Evolutionary conservation across 768 basidiomycete species (phyloP).

Genomic region (Stropharia rugosoannulata): DNA sequence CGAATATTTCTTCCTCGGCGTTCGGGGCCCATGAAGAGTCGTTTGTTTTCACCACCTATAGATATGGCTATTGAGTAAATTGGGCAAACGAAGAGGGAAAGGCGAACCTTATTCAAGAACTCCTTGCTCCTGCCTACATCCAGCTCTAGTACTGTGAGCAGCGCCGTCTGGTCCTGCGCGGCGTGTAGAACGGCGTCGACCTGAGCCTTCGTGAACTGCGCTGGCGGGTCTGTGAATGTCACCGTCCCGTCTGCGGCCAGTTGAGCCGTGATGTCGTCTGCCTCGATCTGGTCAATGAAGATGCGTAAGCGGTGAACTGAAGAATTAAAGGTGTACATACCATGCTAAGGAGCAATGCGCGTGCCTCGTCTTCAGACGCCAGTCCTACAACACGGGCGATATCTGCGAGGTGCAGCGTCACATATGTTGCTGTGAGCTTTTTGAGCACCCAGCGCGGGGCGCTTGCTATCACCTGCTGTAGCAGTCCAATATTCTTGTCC

Average conservation of each 20-base stretch:
- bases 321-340: constrained; percentile 32
- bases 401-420: constrained; percentile 72
- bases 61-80: not conserved
- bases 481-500: constrained; percentile 75
- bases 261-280: constrained; percentile 65
- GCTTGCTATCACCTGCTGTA: constrained; percentile 62
- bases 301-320: not conserved
- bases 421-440: constrained; percentile 80
- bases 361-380: constrained; percentile 52
- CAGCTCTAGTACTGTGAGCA: constrained; percentile 50
- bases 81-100: not conserved
- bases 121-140: constrained; percentile 67
- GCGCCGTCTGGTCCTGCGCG: constrained; percentile 52
- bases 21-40: constrained; percentile 16
- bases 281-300: constrained; percentile 55
- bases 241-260: constrained; percentile 72
- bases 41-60: constrained; percentile 12
- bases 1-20: constrained; percentile 19
- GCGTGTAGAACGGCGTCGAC: constrained; percentile 57
- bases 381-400: constrained; percentile 60
- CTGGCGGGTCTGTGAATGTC: constrained; percentile 65
- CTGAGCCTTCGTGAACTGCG: constrained; percentile 56
- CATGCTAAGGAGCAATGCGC: constrained; percentile 69
- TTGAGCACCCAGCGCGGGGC: constrained; percentile 79
- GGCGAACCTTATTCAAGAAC: constrained; percentile 64